These are phyloP conservation scores for Rhypophila decipiens DNA, from an alignment of 495 filamentous ascomycete genomes.

Conservation along the genomic window DNA sequence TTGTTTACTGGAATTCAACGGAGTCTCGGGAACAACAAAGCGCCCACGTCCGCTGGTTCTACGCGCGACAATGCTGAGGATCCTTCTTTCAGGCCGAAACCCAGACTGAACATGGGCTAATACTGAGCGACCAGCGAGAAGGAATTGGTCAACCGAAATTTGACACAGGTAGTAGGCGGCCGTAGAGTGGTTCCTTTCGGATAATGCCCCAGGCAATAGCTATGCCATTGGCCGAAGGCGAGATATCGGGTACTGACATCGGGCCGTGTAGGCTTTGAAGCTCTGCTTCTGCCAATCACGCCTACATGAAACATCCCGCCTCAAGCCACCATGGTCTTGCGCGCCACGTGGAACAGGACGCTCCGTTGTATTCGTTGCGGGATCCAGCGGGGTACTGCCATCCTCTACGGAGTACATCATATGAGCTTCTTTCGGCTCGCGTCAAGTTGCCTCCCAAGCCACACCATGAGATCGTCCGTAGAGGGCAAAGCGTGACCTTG, in stretches of 20 bases:
- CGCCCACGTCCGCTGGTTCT: too few relatives aligned
- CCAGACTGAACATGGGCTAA: too few relatives aligned
- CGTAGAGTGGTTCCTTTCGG: not conserved
- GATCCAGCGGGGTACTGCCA: not conserved
- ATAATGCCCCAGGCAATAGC: not conserved
- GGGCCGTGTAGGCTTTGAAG: not conserved
- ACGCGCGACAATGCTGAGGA: too few relatives aligned
- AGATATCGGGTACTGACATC: not conserved
- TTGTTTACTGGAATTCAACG: too few relatives aligned
- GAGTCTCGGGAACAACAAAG: too few relatives aligned
- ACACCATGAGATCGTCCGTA: not conserved
- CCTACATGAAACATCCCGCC: too few relatives aligned
- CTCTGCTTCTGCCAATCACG: too few relatives aligned
- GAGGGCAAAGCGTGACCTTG: not conserved
- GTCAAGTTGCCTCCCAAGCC: slow-evolving; percentile 13
- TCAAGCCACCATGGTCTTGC: not conserved
- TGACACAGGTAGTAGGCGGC: not conserved
- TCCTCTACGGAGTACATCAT: slow-evolving; percentile 5
- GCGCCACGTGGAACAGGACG: slow-evolving; percentile 3
- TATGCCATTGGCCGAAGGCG: not conserved
- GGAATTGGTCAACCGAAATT: not conserved
- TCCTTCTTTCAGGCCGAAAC: too few relatives aligned
- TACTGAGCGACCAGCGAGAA: not conserved
- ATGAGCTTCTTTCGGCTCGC: slow-evolving; percentile 2
- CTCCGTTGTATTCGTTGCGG: not conserved